A percentile compares a stretch with the other conserved stretches of the same genome.
phyloP scores from a whole-genome alignment of 371 early-diverging fungal species.

The Mortierella sp. region DNA sequence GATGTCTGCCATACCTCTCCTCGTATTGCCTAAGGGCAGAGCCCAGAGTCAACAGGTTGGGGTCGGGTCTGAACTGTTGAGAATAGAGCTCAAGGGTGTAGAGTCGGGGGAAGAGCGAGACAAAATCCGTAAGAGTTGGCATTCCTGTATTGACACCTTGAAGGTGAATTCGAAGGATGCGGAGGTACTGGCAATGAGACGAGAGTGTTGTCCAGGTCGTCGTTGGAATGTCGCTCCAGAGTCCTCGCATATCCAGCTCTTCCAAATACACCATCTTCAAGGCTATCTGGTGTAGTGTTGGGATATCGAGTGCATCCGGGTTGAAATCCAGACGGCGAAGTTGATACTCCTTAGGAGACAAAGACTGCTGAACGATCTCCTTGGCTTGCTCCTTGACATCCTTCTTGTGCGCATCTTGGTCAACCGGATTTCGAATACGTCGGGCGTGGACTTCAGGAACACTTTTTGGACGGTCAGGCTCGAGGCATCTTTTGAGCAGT shows the following conservation, averaged over 20 bases:
- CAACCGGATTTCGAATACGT: neutral
- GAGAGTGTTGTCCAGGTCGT: conserved; percentile 25
- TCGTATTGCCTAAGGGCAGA: conserved; percentile 9
- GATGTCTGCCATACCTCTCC: neutral
- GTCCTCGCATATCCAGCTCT: conserved; percentile 26
- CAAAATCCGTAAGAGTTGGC: conserved; percentile 16
- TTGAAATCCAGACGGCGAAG: conserved; percentile 22
- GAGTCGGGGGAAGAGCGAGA: conserved; percentile 23
- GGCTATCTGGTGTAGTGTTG: neutral
- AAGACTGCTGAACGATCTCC: neutral
- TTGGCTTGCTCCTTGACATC: too few relatives aligned
- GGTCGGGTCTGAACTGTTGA: conserved; percentile 21
- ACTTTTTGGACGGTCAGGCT: neutral
- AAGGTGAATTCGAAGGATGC: conserved; percentile 15
- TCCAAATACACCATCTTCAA: conserved; percentile 25
- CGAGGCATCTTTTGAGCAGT: neutral
- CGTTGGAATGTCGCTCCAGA: conserved; percentile 18
- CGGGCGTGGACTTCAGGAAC: neutral
- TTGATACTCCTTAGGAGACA: neutral
- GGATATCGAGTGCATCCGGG: neutral
- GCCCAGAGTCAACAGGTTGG: conserved; percentile 24
- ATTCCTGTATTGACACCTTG: conserved; percentile 10
- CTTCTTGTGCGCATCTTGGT: neutral
- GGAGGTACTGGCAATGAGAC: conserved; percentile 15
- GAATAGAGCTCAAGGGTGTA: conserved; percentile 11